phyloP scores from a whole-genome alignment of 176 grass and related monocot genomes.

The Eragrostis curvula region DNA sequence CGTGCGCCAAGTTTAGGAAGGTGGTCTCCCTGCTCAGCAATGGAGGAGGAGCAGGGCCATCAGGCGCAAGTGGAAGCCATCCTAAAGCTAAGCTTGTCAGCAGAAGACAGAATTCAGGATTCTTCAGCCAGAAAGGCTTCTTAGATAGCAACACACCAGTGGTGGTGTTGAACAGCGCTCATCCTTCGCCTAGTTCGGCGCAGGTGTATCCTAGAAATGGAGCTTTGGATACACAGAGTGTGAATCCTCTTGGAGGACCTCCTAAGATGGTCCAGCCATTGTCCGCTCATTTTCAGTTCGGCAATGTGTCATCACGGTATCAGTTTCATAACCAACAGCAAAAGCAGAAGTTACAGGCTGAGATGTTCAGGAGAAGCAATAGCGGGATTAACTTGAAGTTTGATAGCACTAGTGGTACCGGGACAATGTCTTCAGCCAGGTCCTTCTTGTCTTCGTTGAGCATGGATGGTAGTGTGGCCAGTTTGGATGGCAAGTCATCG shows the following conservation, averaged over 20 bases:
- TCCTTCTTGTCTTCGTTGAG: conserved; percentile 83
- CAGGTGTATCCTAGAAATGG: conserved; percentile 53
- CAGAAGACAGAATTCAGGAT: conserved; percentile 37
- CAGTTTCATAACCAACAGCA: conserved; percentile 66
- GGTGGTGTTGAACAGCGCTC: conserved; percentile 29
- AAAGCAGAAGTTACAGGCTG: conserved; percentile 74
- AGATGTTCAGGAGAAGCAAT: conserved; percentile 73
- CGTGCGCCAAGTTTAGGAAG: conserved; percentile 61
- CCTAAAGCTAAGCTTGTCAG: conserved; percentile 55
- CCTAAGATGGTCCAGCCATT: conserved; percentile 55
- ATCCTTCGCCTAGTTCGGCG: conserved; percentile 40
- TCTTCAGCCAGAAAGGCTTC: conserved; percentile 57
- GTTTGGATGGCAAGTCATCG: conserved; percentile 62
- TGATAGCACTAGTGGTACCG: conserved; percentile 48
- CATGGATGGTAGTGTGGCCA: conserved; percentile 76
- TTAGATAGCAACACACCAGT: conserved; percentile 46
- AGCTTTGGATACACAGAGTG: conserved; percentile 28
- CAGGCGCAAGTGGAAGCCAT: conserved; percentile 35
- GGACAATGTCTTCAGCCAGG: conserved; percentile 66
- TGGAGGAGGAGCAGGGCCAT: conserved; percentile 24
- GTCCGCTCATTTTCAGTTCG: conserved; percentile 59
- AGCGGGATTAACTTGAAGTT: conserved; percentile 78
- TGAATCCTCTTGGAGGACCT: conserved; percentile 43
- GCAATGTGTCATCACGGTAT: conserved; percentile 43
- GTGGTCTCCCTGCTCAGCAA: conserved; percentile 58